These are phyloP conservation scores for Mucor saturninus DNA, from an alignment of 371 early-diverging fungal genomes.

Conservation along the genomic window DNA sequence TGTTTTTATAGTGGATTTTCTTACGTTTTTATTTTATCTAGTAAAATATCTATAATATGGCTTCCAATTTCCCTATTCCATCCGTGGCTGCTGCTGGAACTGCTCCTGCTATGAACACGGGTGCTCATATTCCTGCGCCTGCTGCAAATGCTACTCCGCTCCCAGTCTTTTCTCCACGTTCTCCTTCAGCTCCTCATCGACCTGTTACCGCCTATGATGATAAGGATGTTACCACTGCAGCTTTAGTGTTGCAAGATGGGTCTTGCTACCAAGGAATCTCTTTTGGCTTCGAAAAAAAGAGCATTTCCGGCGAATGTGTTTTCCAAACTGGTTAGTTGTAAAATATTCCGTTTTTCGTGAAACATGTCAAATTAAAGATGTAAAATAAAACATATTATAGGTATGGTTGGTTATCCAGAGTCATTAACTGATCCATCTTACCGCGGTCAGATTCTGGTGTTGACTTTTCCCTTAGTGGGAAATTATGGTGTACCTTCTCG, in stretches of 20 bases:
- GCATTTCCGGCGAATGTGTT: slow-evolving; percentile 95
- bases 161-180: slow-evolving; percentile 41
- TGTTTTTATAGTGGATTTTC: not conserved
- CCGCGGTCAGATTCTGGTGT: slow-evolving; percentile 91
- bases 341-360: not conserved
- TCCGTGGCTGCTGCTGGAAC: slow-evolving; percentile 46
- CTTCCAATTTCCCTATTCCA: slow-evolving; percentile 48
- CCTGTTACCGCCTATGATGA: slow-evolving; percentile 62
- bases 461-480: slow-evolving; percentile 88
- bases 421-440: slow-evolving; percentile 97
- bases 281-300: slow-evolving; percentile 88
- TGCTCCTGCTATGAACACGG: slow-evolving; percentile 28
- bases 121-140: slow-evolving; percentile 47
- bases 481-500: slow-evolving; percentile 93
- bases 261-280: slow-evolving; percentile 87
- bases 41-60: slow-evolving; percentile 16
- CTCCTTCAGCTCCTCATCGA: slow-evolving; percentile 54
- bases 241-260: slow-evolving; percentile 86
- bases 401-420: slow-evolving; percentile 84
- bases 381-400: slow-evolving; percentile 16
- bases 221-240: slow-evolving; percentile 60
- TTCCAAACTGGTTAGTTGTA: slow-evolving; percentile 89
- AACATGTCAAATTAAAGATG: not conserved
- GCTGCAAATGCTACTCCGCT: slow-evolving; percentile 53
- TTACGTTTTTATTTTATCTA: not conserved